Evolutionary conservation across 495 filamentous ascomycete species (phyloP), one percentile per base, ranked within the genome.

Genomic region (Hyaloscypha bicolor): DNA sequence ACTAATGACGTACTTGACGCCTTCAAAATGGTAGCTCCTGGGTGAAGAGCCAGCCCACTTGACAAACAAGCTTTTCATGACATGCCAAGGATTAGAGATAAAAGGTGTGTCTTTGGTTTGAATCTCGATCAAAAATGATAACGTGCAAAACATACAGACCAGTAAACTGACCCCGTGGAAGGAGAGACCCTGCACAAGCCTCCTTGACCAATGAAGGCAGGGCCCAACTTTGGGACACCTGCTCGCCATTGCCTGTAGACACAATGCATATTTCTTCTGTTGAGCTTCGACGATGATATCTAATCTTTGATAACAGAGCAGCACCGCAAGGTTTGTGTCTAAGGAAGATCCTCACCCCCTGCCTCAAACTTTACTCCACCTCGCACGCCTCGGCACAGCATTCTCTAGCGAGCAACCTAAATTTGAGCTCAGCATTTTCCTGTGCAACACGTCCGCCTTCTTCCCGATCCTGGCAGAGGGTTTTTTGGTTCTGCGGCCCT

Each of bases 261-360:
- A 29, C 56, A 59, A 35, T 48, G 29, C 25, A 59, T 59, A 33
- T 32, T 59, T 19, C 56, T 59, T 59, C 35, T 59, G 42, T 48
- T 12, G 11, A 48, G 42, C 42, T 48, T 19, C 16, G 9, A 4
- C 42, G 4, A 12, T 48, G 42, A 37, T 37, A 37, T 37, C 35
- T 37, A 16, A 48, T 48, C 16, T 11, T 12, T 48, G 16, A 48
- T 48, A 48, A 48, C 35, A 19, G 16, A 48, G 42, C 42, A 16
- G 9, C 42, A 48, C 4, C 12, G 35, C 35, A 48, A 12, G 3
- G 11, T 6, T 48, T 12, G 42, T 6, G 12, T 37, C 35, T 12
- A 8, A 48, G 16, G 42, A 48, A 48, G 42, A 48, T 48, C 42
- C 16, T 16, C 42, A 48, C 16, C 42, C 42, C 9, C 42, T 16